phyloP scores from a whole-genome alignment of 78 protist species.

The Dictyostelium discoideum region DNA sequence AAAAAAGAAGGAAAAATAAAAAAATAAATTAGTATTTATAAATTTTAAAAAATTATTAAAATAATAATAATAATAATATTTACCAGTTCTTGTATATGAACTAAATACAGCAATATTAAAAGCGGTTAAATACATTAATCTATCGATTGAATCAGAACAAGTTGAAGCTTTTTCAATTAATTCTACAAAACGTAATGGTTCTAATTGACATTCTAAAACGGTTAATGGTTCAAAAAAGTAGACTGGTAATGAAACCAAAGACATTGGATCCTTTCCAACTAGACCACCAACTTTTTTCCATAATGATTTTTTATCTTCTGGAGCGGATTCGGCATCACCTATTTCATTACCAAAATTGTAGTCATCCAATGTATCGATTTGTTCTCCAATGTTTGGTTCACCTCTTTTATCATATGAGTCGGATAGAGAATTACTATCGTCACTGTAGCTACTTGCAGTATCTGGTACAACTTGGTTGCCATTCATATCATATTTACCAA shows the following conservation, averaged over 20 bases:
- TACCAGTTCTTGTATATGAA: conserved; percentile 58
- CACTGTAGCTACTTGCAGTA: background rate
- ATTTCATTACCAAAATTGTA: conserved; percentile 48
- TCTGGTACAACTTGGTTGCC: background rate
- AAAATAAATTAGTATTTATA: background rate
- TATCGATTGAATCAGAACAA: conserved; percentile 46
- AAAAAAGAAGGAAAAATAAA: background rate
- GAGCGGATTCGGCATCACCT: conserved; percentile 22
- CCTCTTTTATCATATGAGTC: background rate
- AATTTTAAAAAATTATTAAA: no score
- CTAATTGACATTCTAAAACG: conserved; percentile 63
- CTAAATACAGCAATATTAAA: conserved; percentile 71
- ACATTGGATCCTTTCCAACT: conserved; percentile 76
- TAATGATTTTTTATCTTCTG: conserved; percentile 57
- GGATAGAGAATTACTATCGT: background rate
- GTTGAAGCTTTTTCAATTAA: conserved; percentile 69
- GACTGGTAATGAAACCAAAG: conserved; percentile 73
- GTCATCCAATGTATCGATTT: background rate
- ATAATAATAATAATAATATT: background rate
- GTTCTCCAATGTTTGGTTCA: background rate
- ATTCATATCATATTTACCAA: background rate
- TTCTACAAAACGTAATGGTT: conserved; percentile 56
- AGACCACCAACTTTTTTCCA: conserved; percentile 63
- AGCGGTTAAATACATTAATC: conserved; percentile 70
- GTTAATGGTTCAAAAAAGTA: conserved; percentile 82